Evolutionary conservation across 768 basidiomycete genomes (phyloP), one percentile per base, ranked within the genome.

Genomic region (Tricholoma bakamatsutake): DNA sequence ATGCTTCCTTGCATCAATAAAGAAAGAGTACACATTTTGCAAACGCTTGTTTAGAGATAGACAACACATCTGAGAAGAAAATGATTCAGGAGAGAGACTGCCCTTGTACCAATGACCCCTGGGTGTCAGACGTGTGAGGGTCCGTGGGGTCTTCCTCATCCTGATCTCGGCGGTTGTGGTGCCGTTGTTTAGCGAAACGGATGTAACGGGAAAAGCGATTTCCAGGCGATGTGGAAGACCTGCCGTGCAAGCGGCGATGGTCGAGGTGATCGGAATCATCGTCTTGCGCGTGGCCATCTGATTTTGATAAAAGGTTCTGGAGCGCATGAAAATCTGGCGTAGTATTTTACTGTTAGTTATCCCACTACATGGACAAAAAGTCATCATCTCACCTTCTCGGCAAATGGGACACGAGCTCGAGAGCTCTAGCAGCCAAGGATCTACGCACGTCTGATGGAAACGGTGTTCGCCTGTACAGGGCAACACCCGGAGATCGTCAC

Each of bases 371-470:
- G 7, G 17, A 13, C 21, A 21, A 5, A 11, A 28, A 27, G 8
- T 12, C 30, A 17, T 30, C 46, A 17, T 65, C 78, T 48, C 61
- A 92, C 92, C 93, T 72, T 94, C 88, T 62, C 95, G 80, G 69
- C 95, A 97, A 28, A 97, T 80, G 5, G 95, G 95, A 71, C 96
- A 97, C 31, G 90, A 88, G 56, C 87, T 87, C 1, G 93, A 94
- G 27, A 96, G 77, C 62, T 94, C 85, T 46, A 98, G 76, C 40
- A 98, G 73, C 95, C 95, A 96, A 33, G 88, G 91, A 70, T 96
- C 94, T 54, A 96, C 93, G 66, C 94, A 97, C 37, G 75, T 72
- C 64, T 88, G 85, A 64, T 98, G 95, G 74, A 96, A 98, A 56
- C 81, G 78, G 66, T 98, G 95, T 60, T 90, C 85, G 46, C 88